Conservation (phyloP, 768 basidiomycete genomes). For the Pholiota conissans region DNA sequence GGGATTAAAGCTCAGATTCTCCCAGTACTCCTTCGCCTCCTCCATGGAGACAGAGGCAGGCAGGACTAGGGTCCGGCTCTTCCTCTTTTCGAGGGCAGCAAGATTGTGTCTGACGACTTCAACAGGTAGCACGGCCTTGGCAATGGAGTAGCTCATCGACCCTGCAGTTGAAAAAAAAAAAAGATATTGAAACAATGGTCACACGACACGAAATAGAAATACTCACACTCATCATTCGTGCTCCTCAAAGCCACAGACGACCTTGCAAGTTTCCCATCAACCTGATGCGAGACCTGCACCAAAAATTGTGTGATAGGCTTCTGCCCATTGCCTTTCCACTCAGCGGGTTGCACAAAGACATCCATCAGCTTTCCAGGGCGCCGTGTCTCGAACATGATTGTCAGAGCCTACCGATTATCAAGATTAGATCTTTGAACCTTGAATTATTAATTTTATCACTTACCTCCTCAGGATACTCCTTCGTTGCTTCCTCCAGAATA, state of each 20-base stretch:
- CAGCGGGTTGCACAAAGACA: conserved; percentile 66
- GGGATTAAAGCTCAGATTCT: conserved; percentile 41
- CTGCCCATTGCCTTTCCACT: conserved; percentile 40
- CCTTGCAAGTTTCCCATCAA: conserved; percentile 18
- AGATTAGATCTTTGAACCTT: neutral
- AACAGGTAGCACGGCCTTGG: conserved; percentile 32
- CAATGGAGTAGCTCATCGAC: conserved; percentile 60
- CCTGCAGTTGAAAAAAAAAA: conserved; percentile 48
- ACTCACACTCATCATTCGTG: conserved; percentile 14
- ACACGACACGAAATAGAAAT: too few species aligned
- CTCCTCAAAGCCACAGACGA: conserved; percentile 20
- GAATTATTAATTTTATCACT: conserved; percentile 16
- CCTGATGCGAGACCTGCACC: conserved; percentile 35
- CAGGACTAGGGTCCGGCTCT: conserved; percentile 45
- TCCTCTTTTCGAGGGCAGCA: conserved; percentile 35
- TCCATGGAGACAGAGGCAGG: conserved; percentile 48
- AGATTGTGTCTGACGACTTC: conserved; percentile 37
- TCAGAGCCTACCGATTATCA: conserved; percentile 43
- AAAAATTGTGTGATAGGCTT: conserved; percentile 59
- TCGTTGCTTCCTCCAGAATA: conserved; percentile 55
- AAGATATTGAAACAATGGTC: neutral
- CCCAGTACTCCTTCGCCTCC: conserved; percentile 47
- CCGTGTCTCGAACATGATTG: conserved; percentile 61
- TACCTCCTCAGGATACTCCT: conserved; percentile 68
- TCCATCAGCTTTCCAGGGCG: conserved; percentile 44